Evolutionary conservation across 257 asterid species (phyloP).

Genomic region (Solanum virginianum): DNA sequence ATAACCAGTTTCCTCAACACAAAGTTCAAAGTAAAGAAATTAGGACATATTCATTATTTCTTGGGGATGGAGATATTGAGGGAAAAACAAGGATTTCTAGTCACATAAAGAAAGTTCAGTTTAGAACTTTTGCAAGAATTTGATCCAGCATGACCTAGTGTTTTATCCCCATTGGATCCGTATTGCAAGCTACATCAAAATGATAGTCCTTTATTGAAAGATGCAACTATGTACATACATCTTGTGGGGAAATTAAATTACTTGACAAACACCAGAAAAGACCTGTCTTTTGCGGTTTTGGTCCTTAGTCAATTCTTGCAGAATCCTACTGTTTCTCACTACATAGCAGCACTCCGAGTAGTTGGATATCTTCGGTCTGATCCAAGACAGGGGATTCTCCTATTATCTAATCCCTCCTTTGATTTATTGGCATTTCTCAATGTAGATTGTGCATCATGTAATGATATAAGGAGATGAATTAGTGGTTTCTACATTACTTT

Average conservation of each 20-base stretch:
- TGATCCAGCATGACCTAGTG: no score
- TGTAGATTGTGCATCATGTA: background rate
- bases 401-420: no score
- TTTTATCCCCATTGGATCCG: no score
- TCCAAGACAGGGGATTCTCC: background rate
- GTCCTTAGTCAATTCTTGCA: background rate
- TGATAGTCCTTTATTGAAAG: no score
- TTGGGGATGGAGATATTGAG: no score
- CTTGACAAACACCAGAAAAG: rapidly evolving
- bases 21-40: no score
- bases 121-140: background rate
- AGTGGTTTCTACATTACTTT: background rate
- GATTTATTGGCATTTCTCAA: background rate
- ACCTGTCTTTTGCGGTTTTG: background rate
- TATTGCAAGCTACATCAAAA: no score
- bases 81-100: no score
- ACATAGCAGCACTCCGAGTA: background rate
- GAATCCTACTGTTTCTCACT: background rate
- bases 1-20: background rate
- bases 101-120: no score
- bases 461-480: background rate
- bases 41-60: no score
- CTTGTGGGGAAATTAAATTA: background rate
- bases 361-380: background rate
- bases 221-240: no score